Conservation (phyloP, 31 red algal species). For the Asparagopsis taxiformis region DNA sequence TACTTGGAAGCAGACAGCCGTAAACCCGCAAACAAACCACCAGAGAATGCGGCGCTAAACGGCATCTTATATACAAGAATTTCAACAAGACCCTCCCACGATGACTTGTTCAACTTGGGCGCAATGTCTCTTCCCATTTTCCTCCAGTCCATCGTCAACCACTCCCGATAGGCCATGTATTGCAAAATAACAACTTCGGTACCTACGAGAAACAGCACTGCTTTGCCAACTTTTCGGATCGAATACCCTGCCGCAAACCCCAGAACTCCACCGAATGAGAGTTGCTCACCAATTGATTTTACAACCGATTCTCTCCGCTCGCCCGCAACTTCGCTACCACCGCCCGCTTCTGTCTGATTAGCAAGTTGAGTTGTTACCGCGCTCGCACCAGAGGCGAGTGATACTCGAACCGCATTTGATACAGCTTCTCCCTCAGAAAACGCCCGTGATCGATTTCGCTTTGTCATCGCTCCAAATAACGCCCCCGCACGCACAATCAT, state of each 20-base stretch:
- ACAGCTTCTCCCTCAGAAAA: neutral
- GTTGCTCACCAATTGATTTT: constrained; percentile 67
- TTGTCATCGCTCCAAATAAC: constrained; percentile 6
- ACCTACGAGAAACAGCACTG: constrained; percentile 71
- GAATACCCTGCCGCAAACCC: constrained; percentile 86
- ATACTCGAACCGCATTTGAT: neutral
- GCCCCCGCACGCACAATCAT: constrained; percentile 19
- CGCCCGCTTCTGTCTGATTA: neutral
- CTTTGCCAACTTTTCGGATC: constrained; percentile 64
- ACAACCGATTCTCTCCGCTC: neutral
- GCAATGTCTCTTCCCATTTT: constrained; percentile 58
- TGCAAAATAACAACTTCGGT: constrained; percentile 85
- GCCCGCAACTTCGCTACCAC: neutral
- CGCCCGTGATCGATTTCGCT: constrained; percentile 2
- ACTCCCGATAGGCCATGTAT: constrained; percentile 88
- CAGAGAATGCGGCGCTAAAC: constrained; percentile 83
- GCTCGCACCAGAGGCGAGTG: constrained; percentile 9
- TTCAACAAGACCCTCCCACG: constrained; percentile 42
- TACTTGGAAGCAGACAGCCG: constrained; percentile 40
- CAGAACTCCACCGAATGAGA: constrained; percentile 79
- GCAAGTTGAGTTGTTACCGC: neutral
- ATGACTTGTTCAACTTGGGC: constrained; percentile 52
- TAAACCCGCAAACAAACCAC: constrained; percentile 55
- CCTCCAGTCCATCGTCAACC: constrained; percentile 80
- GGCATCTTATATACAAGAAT: constrained; percentile 86